Evolutionary conservation across 306 rosid species (phyloP).

Genomic region (Casuarina equisetifolia): DNA sequence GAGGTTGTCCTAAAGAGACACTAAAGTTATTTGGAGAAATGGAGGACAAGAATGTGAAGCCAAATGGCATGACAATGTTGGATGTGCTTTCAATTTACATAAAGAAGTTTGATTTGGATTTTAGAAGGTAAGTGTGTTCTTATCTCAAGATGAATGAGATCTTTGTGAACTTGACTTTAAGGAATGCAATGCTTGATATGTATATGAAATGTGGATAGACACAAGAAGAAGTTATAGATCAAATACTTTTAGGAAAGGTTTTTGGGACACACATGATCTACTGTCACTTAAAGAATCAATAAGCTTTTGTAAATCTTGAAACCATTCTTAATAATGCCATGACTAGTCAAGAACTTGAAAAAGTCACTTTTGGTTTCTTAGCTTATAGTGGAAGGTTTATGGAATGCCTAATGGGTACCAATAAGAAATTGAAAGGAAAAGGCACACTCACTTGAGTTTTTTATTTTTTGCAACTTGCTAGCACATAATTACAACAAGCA

Average conservation of each 20-base stretch:
- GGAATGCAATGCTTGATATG: no score
- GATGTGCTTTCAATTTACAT: no score
- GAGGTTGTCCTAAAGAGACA: no score
- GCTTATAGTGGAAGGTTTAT: conserved; percentile 60
- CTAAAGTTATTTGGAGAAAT: no score
- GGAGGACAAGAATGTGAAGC: no score
- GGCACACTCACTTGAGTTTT: conserved; percentile 78
- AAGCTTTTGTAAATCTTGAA: conserved; percentile 81
- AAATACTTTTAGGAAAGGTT: conserved; percentile 94
- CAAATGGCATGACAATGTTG: no score
- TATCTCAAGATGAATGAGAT: no score
- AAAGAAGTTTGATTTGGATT: no score
- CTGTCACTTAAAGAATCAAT: conserved; percentile 88
- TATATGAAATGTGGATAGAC: conserved; percentile 59
- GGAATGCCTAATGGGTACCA: conserved; percentile 80
- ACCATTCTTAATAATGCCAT: conserved; percentile 72
- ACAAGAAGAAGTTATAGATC: conserved; percentile 77
- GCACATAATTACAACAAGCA: conserved; percentile 83
- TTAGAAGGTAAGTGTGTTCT: no score
- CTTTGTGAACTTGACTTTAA: no score
- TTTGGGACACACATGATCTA: conserved; percentile 64
- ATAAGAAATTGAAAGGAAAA: conserved; percentile 71
- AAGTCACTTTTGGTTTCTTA: conserved; percentile 70
- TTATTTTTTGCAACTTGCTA: conserved; percentile 94
- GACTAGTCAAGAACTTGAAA: conserved; percentile 69